Evolutionary conservation across 768 basidiomycete genomes (phyloP).

Genomic region (Suillus subluteus): DNA sequence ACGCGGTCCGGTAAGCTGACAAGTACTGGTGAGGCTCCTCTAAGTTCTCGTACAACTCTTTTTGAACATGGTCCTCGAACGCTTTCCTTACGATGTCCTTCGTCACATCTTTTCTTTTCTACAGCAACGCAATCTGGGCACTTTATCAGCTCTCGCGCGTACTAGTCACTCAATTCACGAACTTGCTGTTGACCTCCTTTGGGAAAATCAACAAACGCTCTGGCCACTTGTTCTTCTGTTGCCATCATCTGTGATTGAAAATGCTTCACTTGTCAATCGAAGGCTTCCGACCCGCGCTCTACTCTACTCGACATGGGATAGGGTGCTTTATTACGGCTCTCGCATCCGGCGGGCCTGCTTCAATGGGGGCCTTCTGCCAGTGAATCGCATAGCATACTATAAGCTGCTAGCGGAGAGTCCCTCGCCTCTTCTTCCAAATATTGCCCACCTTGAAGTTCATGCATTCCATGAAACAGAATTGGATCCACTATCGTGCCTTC

Average conservation of each 20-base stretch:
- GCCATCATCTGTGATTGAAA: neutral
- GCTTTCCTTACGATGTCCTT: neutral
- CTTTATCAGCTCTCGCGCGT: neutral
- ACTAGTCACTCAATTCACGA: neutral
- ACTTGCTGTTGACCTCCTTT: neutral
- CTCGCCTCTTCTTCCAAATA: neutral
- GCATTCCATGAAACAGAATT: neutral
- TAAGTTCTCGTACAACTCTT: neutral
- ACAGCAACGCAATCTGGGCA: neutral
- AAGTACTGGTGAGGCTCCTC: no score
- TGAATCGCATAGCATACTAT: neutral
- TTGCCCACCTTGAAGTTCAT: neutral
- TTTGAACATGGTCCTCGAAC: neutral
- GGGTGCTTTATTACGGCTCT: neutral
- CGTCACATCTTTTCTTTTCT: neutral
- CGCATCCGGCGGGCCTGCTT: neutral
- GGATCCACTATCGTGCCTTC: neutral
- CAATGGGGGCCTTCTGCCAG: neutral
- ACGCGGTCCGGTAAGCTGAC: neutral
- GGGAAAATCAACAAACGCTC: neutral
- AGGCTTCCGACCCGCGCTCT: neutral
- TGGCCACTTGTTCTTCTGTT: slow-evolving; percentile 1
- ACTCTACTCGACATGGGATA: neutral
- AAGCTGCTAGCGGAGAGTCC: neutral
- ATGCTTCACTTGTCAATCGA: neutral